phyloP scores from a whole-genome alignment of 1,284 basidiomycete genomes.

The Trichosporon sp. region DNA sequence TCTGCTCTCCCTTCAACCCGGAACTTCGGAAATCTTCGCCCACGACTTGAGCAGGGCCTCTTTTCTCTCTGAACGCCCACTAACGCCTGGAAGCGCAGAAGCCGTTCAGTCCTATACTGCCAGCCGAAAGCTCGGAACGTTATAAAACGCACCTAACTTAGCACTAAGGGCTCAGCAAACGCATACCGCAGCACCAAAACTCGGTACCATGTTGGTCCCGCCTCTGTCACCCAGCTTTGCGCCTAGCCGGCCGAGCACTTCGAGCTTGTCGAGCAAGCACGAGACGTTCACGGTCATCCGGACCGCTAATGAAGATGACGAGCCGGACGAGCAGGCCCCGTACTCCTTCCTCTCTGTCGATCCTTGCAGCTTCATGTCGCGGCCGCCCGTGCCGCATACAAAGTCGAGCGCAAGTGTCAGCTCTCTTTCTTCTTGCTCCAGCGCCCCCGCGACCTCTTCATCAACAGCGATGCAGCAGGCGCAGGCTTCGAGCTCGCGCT shows the following conservation, averaged over 20 bases:
- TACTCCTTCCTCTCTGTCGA: not conserved
- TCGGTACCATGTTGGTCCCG: not conserved
- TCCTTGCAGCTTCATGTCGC: not conserved
- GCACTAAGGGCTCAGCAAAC: not conserved
- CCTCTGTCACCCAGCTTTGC: not conserved
- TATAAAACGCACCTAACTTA: too few relatives aligned
- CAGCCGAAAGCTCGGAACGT: not conserved
- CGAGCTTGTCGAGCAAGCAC: not conserved
- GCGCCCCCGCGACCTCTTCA: not conserved
- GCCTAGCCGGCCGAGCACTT: not conserved
- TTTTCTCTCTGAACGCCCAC: not conserved
- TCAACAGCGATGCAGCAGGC: not conserved
- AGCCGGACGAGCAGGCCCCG: not conserved
- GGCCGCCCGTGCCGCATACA: not conserved
- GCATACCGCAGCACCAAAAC: not conserved
- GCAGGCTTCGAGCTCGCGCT: not conserved
- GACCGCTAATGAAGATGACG: not conserved
- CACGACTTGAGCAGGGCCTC: not conserved
- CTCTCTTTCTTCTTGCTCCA: not conserved
- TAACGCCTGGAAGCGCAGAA: not conserved
- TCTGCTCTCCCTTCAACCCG: not conserved
- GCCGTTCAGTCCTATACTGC: not conserved
- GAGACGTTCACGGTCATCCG: not conserved
- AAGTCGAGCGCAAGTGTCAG: not conserved
- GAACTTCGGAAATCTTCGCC: not conserved